phyloP scores from a whole-genome alignment of 768 basidiomycete species.

The Mycena metata region DNA sequence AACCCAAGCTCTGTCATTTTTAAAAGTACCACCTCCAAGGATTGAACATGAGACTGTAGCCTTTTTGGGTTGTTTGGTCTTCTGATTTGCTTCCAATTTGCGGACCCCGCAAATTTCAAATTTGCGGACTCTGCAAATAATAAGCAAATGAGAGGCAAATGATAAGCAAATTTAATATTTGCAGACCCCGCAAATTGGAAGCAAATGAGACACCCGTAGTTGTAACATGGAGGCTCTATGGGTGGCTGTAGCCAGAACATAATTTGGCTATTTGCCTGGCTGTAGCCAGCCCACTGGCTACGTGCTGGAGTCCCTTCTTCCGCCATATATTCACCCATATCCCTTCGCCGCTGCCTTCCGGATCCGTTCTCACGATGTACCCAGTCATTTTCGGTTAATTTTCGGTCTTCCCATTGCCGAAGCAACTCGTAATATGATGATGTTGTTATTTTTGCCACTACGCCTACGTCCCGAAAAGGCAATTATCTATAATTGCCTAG shows the following conservation, averaged over 20 bases:
- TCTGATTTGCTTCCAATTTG: no score
- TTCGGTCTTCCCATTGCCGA: background rate
- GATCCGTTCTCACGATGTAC: background rate
- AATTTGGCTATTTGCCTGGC: background rate
- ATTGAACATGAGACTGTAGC: no score
- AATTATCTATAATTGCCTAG: background rate
- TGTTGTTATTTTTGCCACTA: background rate
- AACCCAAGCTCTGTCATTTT: no score
- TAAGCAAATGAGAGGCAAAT: no score
- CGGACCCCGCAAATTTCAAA: no score
- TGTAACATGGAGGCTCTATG: conserved; percentile 4
- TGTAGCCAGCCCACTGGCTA: background rate
- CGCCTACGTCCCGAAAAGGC: background rate
- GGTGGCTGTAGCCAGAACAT: conserved; percentile 12
- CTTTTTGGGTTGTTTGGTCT: no score
- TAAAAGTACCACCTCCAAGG: no score
- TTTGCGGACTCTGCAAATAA: no score
- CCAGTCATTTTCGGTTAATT: background rate
- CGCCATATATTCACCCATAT: background rate
- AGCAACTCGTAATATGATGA: no score
- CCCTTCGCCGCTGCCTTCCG: background rate
- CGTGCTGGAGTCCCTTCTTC: background rate
- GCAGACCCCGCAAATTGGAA: no score
- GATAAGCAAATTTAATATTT: no score
- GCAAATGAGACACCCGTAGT: conserved; percentile 12